These are phyloP conservation scores for Erythrobasidium hasegawianum DNA, from an alignment of 1,284 basidiomycete species.

Conservation along the genomic window DNA sequence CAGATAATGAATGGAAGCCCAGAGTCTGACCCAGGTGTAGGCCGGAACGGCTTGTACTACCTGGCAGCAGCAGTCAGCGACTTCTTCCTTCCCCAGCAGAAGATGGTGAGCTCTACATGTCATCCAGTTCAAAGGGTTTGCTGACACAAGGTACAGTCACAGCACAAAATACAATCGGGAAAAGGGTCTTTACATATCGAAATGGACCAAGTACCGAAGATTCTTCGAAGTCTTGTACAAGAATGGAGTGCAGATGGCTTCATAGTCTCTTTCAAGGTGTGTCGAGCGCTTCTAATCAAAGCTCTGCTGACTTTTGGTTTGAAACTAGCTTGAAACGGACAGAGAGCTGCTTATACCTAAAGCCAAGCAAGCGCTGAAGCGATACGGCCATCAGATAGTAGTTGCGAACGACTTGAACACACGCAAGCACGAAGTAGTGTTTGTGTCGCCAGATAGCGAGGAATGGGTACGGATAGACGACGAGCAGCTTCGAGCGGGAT, in stretches of 20 bases:
- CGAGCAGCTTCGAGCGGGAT: slow-evolving; percentile 44
- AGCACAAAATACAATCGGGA: slow-evolving; percentile 96
- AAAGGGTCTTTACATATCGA: slow-evolving; percentile 88
- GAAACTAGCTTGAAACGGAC: slow-evolving; percentile 84
- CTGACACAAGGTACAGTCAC: no score
- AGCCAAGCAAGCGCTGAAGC: slow-evolving; percentile 75
- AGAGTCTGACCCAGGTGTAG: slow-evolving; percentile 55
- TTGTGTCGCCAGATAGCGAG: slow-evolving; percentile 62
- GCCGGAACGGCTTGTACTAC: slow-evolving; percentile 81
- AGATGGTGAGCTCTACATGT: slow-evolving; percentile 74
- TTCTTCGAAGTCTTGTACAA: slow-evolving; percentile 83
- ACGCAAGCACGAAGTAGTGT: slow-evolving; percentile 86
- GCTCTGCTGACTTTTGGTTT: not conserved
- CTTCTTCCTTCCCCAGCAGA: slow-evolving; percentile 89
- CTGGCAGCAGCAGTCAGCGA: slow-evolving; percentile 96
- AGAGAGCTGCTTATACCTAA: slow-evolving; percentile 78
- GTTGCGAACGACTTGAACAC: slow-evolving; percentile 89
- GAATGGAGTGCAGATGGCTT: slow-evolving; percentile 90
- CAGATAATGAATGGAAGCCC: slow-evolving; percentile 49
- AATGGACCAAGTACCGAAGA: slow-evolving; percentile 99
- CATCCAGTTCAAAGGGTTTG: no score
- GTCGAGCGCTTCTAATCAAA: not conserved
- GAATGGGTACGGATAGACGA: slow-evolving; percentile 48
- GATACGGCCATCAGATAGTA: slow-evolving; percentile 95
- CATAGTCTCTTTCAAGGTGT: slow-evolving; percentile 93